phyloP scores from a whole-genome alignment of 1,284 basidiomycete genomes.

The Leccinum griseonigrum region DNA sequence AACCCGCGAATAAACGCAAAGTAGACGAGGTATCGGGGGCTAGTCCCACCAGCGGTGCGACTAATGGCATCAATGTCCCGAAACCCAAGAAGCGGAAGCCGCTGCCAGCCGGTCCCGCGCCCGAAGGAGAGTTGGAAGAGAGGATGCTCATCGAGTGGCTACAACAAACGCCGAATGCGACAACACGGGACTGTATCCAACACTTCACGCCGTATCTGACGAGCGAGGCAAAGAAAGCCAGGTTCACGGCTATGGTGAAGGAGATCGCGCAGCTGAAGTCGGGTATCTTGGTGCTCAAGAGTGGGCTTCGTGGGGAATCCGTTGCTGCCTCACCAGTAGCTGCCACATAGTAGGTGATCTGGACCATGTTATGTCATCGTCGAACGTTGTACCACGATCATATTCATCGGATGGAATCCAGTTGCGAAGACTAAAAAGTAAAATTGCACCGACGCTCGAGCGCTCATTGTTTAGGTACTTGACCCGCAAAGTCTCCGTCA shows the following conservation, averaged over 20 bases:
- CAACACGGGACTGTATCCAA: conserved; percentile 72
- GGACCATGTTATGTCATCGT: conserved; percentile 17
- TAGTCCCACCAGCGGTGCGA: conserved; percentile 30
- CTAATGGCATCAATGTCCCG: conserved; percentile 36
- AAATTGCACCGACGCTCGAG: not conserved
- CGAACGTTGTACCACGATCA: conserved; percentile 18
- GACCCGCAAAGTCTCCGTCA: not conserved
- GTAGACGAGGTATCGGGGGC: conserved; percentile 47
- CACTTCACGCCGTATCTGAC: conserved; percentile 74
- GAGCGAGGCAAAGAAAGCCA: conserved; percentile 63
- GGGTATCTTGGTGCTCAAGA: conserved; percentile 60
- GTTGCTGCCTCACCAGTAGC: conserved; percentile 24
- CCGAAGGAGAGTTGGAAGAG: conserved; percentile 58
- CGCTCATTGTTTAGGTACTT: not conserved
- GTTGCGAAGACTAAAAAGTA: not conserved
- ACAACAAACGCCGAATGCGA: conserved; percentile 57
- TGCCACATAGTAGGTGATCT: conserved; percentile 25
- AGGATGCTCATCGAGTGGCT: conserved; percentile 72
- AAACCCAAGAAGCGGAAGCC: conserved; percentile 70
- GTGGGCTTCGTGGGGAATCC: conserved; percentile 36
- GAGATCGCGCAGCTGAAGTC: conserved; percentile 70
- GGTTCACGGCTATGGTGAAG: conserved; percentile 74
- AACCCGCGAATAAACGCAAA: conserved; percentile 61
- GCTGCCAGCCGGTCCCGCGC: conserved; percentile 35
- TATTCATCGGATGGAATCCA: conserved; percentile 19